Evolutionary conservation across 2,329 filamentous ascomycete species (phyloP).

Genomic region (Colletotrichum acutatum): DNA sequence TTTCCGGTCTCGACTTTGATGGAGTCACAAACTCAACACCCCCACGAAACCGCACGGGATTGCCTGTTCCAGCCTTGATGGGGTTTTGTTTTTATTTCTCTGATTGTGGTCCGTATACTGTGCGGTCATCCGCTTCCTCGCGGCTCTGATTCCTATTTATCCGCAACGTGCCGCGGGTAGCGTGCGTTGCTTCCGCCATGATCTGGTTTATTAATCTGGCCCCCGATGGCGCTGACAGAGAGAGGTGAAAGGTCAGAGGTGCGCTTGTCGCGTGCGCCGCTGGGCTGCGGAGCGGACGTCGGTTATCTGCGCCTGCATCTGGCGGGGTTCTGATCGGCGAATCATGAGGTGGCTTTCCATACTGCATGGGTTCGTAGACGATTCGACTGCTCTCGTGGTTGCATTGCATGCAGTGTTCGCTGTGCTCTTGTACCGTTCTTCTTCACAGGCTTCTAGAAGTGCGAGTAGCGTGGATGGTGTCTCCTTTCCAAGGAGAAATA

Average conservation of each 20-base stretch:
- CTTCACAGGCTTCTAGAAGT: too few relatives aligned
- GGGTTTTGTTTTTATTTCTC: not conserved
- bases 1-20: slow-evolving; percentile 8
- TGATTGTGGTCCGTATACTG: not conserved
- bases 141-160: not conserved
- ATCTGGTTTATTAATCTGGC: not conserved
- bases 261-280: not conserved
- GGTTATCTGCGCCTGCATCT: not conserved
- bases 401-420: not conserved
- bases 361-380: not conserved
- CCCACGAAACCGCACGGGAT: slow-evolving; percentile 5
- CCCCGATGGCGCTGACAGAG: not conserved
- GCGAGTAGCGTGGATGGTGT: too few relatives aligned
- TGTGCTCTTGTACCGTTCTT: too few relatives aligned
- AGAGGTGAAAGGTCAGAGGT: not conserved
- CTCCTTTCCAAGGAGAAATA: too few relatives aligned
- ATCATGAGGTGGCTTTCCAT: not conserved
- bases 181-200: not conserved
- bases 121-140: not conserved
- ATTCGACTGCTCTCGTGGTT: not conserved
- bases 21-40: not conserved
- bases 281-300: not conserved
- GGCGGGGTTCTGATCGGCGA: not conserved
- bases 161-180: not conserved
- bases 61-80: slow-evolving; percentile 21